These are phyloP conservation scores for Calonectria hongkongensis DNA, from an alignment of 2,329 filamentous ascomycete genomes.

Conservation along the genomic window DNA sequence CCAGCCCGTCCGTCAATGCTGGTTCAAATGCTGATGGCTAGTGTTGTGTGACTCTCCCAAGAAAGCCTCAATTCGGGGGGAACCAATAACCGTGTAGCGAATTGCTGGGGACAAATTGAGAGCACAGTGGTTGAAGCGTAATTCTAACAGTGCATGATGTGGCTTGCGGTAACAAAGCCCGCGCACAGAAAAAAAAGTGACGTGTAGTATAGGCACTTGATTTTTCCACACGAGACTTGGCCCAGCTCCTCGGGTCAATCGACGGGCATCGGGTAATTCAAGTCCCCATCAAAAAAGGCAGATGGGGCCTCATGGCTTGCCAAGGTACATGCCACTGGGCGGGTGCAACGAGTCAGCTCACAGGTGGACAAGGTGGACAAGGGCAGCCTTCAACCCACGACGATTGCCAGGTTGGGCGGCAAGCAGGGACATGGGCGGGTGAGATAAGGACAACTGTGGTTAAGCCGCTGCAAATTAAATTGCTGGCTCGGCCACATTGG, in stretches of 20 bases:
- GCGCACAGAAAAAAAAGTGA: background rate
- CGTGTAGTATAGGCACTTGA: background rate
- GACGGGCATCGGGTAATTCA: background rate
- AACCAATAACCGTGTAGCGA: background rate
- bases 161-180: constrained; percentile 9
- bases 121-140: constrained; percentile 1
- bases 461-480: constrained; percentile 20
- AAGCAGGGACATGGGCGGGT: constrained; percentile 54
- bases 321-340: background rate
- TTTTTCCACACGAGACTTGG: constrained; percentile 1
- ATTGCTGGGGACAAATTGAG: background rate
- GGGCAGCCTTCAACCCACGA: background rate
- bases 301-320: background rate
- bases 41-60: background rate
- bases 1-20: background rate
- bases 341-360: constrained; percentile 15
- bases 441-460: constrained; percentile 29
- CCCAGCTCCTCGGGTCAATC: constrained; percentile 15
- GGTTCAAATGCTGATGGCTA: background rate
- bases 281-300: constrained; percentile 11
- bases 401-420: constrained; percentile 40
- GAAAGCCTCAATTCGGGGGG: background rate
- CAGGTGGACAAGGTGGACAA: background rate
- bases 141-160: constrained; percentile 6
- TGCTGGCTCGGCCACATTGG: constrained; percentile 29